Evolutionary conservation across 2,329 filamentous ascomycete species (phyloP).

Genomic region (Colletotrichum acutatum): DNA sequence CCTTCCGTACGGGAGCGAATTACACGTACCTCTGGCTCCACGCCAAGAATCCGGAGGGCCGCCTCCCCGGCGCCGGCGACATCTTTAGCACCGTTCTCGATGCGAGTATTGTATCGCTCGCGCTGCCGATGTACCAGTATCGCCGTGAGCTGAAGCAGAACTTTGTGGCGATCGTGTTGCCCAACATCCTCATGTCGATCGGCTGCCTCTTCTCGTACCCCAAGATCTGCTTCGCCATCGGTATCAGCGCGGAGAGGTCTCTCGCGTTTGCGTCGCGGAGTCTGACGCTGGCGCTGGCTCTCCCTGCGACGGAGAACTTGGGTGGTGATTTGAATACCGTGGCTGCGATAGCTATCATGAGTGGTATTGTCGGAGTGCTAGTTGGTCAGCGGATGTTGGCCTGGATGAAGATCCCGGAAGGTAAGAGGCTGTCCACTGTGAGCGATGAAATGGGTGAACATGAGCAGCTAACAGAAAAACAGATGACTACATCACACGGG

Average conservation of each 20-base stretch:
- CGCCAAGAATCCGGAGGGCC: conserved; percentile 32
- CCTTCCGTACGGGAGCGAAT: conserved; percentile 63
- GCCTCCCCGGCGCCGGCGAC: conserved; percentile 65
- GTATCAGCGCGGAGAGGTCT: conserved; percentile 62
- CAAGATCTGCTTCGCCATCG: conserved; percentile 62
- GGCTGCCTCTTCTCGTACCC: conserved; percentile 69
- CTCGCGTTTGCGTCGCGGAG: conserved; percentile 67
- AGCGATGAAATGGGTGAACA: not conserved
- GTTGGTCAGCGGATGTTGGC: conserved; percentile 61
- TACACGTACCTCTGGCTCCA: conserved; percentile 64
- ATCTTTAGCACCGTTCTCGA: conserved; percentile 66
- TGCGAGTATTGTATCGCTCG: conserved; percentile 67
- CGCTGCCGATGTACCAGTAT: conserved; percentile 71
- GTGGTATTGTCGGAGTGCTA: conserved; percentile 68
- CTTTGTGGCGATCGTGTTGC: conserved; percentile 64
- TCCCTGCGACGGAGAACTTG: conserved; percentile 65
- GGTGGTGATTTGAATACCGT: conserved; percentile 67
- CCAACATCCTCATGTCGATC: conserved; percentile 62
- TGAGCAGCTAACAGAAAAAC: not conserved
- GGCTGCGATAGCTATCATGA: conserved; percentile 68
- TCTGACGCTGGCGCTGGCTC: conserved; percentile 69
- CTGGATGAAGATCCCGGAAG: conserved; percentile 64
- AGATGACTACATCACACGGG: conserved; percentile 73
- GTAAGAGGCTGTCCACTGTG: conserved; percentile 41
- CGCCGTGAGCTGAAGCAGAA: conserved; percentile 64